Conservation (phyloP, 805 yeast genomes). For the Nakazawaea populi region DNA sequence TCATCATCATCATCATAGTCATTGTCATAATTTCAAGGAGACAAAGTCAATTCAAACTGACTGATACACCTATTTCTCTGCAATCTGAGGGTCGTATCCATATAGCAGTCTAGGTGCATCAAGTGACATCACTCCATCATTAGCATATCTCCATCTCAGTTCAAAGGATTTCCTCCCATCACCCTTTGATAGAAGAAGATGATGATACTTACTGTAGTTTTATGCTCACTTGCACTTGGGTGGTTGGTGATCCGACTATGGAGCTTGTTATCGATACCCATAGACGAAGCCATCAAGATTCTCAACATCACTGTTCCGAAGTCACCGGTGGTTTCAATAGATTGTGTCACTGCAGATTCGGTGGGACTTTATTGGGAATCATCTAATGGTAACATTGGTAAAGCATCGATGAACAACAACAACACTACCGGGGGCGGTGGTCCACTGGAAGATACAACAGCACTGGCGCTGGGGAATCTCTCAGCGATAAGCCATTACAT, state of each 20-base stretch:
- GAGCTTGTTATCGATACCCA: slow-evolving; percentile 31
- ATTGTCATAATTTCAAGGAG: no score
- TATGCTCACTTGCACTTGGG: slow-evolving; percentile 7
- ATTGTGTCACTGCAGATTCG: slow-evolving; percentile 38
- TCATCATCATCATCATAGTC: no score
- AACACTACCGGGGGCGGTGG: neutral
- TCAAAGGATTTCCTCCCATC: neutral
- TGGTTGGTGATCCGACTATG: slow-evolving; percentile 26
- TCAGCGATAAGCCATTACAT: slow-evolving; percentile 30
- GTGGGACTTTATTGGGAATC: slow-evolving; percentile 53
- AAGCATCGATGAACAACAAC: neutral
- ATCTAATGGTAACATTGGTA: neutral
- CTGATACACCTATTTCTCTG: no score
- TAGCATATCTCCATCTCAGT: no score
- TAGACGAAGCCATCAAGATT: slow-evolving; percentile 37
- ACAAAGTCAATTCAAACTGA: neutral
- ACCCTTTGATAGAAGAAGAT: neutral
- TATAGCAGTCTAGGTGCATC: neutral
- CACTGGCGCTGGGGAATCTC: slow-evolving; percentile 12
- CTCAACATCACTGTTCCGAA: slow-evolving; percentile 51
- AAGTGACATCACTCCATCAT: neutral
- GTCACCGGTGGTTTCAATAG: slow-evolving; percentile 49
- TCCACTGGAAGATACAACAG: slow-evolving; percentile 5
- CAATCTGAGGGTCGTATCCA: no score
- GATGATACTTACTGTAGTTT: slow-evolving; percentile 2